Percentiles rank a stretch among this genome's conserved stretches.
Conservation (phyloP, 2,329 filamentous ascomycete genomes). For the Cladobotryum mycophilum region DNA sequence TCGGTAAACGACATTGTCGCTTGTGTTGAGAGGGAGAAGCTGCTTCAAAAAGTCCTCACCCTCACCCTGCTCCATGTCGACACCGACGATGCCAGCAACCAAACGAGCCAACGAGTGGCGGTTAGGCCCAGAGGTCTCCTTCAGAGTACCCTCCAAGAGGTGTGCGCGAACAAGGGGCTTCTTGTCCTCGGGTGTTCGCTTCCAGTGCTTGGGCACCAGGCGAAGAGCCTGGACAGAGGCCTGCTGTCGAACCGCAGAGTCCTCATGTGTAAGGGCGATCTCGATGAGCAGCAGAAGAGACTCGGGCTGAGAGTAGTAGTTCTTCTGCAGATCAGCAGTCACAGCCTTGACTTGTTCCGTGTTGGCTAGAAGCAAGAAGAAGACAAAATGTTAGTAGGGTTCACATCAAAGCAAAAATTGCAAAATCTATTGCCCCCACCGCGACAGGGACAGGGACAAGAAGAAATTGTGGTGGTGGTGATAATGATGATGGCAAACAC, state of each 20-base stretch:
- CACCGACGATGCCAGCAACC: slow-evolving; percentile 76
- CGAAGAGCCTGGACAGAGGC: slow-evolving; percentile 85
- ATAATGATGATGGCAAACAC: slow-evolving; percentile 30
- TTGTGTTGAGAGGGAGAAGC: slow-evolving; percentile 73
- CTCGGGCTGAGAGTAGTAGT: slow-evolving; percentile 82
- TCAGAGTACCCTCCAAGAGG: slow-evolving; percentile 75
- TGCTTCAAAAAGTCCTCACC: slow-evolving; percentile 77
- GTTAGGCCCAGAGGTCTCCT: slow-evolving; percentile 68
- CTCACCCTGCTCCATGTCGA: slow-evolving; percentile 69
- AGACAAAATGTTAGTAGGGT: slow-evolving; percentile 25
- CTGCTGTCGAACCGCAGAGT: slow-evolving; percentile 72
- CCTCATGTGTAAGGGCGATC: slow-evolving; percentile 73
- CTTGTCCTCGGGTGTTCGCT: slow-evolving; percentile 62
- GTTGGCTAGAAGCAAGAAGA: slow-evolving; percentile 55
- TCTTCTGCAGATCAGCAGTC: slow-evolving; percentile 84
- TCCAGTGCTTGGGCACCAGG: slow-evolving; percentile 82
- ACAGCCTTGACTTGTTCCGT: slow-evolving; percentile 85
- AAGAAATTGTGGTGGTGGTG: background rate
- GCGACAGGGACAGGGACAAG: slow-evolving; percentile 6
- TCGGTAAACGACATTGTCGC: slow-evolving; percentile 67
- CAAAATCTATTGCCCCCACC: background rate
- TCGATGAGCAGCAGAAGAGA: slow-evolving; percentile 83
- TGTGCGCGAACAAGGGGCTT: slow-evolving; percentile 76
- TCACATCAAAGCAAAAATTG: background rate
- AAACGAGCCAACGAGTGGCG: slow-evolving; percentile 85